A percentile compares a stretch with the other conserved stretches of the same genome.
These are phyloP conservation scores for Pseudogymnoascus sp. DNA, from an alignment of 2,329 filamentous ascomycete species.

Conservation along the genomic window DNA sequence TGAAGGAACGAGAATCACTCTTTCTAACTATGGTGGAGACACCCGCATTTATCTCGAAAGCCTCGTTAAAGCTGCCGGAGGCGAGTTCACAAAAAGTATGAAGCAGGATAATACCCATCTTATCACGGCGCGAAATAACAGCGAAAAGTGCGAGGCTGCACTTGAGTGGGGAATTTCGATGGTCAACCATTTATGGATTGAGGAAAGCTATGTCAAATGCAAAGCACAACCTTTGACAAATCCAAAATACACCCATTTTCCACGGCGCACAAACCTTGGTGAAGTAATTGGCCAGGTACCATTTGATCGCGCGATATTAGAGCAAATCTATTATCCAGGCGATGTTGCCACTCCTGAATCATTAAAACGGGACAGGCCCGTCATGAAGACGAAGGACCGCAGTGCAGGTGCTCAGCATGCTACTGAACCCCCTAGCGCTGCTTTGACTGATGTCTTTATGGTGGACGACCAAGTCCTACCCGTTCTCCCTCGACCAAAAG, in stretches of 20 bases:
- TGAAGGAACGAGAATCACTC: constrained; percentile 64
- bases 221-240: constrained; percentile 63
- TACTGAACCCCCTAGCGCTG: not conserved
- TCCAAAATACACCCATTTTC: constrained; percentile 76
- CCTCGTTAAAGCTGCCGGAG: constrained; percentile 73
- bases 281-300: constrained; percentile 87
- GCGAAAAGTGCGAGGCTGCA: constrained; percentile 89
- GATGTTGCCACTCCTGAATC: constrained; percentile 29
- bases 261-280: constrained; percentile 78
- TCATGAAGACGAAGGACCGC: constrained; percentile 36
- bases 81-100: constrained; percentile 89
- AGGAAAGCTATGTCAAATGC: constrained; percentile 92
- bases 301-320: constrained; percentile 55
- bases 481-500: not conserved
- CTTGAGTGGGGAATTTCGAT: constrained; percentile 86
- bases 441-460: not conserved
- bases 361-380: constrained; percentile 35
- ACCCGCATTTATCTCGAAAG: constrained; percentile 91
- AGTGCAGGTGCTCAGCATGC: constrained; percentile 18
- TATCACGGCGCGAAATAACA: constrained; percentile 78
- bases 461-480: not conserved
- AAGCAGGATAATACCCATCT: constrained; percentile 93
- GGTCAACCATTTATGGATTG: constrained; percentile 92
- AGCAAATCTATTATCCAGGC: constrained; percentile 53
- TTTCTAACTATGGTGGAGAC: constrained; percentile 96